Evolutionary conservation across 305 asterid species (phyloP).

Genomic region (Fraxinus sp.): DNA sequence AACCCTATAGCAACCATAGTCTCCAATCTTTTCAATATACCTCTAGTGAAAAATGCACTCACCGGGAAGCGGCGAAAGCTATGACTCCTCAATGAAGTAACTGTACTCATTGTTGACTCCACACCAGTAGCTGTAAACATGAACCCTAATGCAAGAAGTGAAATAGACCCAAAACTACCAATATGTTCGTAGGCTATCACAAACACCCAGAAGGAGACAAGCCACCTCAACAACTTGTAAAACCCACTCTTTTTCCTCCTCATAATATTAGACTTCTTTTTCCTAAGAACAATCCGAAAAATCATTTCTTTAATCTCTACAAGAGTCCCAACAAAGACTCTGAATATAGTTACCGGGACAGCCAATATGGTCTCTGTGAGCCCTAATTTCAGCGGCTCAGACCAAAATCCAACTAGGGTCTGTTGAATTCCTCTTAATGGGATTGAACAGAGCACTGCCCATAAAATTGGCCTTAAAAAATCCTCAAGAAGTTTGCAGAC

Average conservation of each 20-base stretch:
- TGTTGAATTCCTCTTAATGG: conserved; percentile 84
- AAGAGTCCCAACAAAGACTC: conserved; percentile 73
- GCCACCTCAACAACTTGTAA: conserved; percentile 65
- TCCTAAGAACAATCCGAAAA: conserved; percentile 44
- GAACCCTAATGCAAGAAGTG: conserved; percentile 63
- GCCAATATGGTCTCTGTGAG: conserved; percentile 88
- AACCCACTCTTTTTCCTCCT: conserved; percentile 68
- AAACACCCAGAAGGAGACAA: conserved; percentile 81
- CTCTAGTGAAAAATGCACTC: conserved; percentile 69
- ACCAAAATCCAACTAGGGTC: conserved; percentile 83
- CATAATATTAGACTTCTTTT: conserved; percentile 32
- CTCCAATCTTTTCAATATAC: conserved; percentile 61
- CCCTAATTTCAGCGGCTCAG: conserved; percentile 78
- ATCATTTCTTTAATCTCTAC: conserved; percentile 62
- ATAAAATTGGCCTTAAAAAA: conserved; percentile 73
- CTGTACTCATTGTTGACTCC: conserved; percentile 73
- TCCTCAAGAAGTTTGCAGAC: conserved; percentile 76
- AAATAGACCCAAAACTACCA: conserved; percentile 60
- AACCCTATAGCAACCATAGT: conserved; percentile 82
- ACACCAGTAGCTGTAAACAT: conserved; percentile 59
- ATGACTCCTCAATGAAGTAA: conserved; percentile 62
- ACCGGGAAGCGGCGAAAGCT: conserved; percentile 65
- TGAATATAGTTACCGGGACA: conserved; percentile 71
- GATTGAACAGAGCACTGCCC: conserved; percentile 94
- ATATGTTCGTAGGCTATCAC: conserved; percentile 71